Percentiles rank a stretch among this genome's conserved stretches.
Conservation (phyloP, 208 protist species). For the Crithidia acanthocephali region DNA sequence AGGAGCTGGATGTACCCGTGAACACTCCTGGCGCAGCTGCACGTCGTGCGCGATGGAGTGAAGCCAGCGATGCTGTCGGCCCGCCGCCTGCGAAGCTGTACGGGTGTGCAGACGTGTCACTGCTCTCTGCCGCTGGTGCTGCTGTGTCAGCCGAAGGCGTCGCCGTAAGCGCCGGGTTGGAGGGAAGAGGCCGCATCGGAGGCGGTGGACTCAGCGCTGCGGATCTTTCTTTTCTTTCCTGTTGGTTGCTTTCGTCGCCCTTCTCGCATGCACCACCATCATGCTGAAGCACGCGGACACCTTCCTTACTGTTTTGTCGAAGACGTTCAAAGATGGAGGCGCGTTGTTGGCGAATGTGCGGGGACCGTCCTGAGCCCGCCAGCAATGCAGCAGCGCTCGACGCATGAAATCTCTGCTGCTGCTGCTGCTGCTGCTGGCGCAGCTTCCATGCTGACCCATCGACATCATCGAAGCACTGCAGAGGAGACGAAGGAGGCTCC, state of each 20-base stretch:
- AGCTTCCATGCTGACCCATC: not conserved
- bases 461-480: slow-evolving; percentile 26
- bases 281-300: not conserved
- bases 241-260: not conserved
- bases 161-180: not conserved
- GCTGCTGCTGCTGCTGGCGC: not conserved
- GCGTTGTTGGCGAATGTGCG: slow-evolving; percentile 15
- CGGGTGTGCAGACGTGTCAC: not conserved
- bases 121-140: not conserved
- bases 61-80: not conserved
- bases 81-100: not conserved
- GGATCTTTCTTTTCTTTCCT: not conserved
- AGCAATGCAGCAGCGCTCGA: not conserved
- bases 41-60: not conserved
- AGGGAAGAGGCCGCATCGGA: slow-evolving; percentile 3
- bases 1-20: not conserved
- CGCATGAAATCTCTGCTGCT: not conserved
- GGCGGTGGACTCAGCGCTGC: slow-evolving; percentile 8
- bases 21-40: not conserved
- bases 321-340: slow-evolving; percentile 32
- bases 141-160: not conserved
- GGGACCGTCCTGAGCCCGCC: not conserved
- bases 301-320: not conserved
- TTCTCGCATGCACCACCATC: not conserved
- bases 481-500: not conserved